Conservation (phyloP, 1,284 basidiomycete species). For the Somion occarium region DNA sequence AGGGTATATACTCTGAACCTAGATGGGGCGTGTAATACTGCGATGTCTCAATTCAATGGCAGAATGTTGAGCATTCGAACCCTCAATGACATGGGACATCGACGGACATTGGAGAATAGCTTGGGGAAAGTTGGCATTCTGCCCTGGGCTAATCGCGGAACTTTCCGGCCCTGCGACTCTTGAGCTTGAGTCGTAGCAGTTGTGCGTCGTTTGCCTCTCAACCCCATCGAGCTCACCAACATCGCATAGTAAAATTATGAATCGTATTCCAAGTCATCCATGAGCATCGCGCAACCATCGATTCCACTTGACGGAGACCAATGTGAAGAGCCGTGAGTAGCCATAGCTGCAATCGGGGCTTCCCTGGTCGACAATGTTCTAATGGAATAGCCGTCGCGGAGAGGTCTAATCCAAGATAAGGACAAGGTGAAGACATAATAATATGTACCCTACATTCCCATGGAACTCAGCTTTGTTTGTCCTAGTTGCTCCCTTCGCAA, state of each 20-base stretch:
- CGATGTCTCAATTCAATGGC: neutral
- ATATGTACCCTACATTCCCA: neutral
- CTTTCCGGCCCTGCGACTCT: neutral
- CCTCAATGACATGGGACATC: slow-evolving; percentile 1
- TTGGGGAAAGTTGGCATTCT: neutral
- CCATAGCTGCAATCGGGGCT: too few relatives aligned
- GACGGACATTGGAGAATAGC: neutral
- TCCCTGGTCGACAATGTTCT: too few relatives aligned
- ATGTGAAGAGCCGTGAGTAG: too few relatives aligned
- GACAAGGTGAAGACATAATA: neutral
- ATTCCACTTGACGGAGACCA: too few relatives aligned
- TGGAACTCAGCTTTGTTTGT: neutral
- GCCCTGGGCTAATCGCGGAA: neutral
- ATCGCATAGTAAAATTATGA: too few relatives aligned
- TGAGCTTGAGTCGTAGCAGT: neutral
- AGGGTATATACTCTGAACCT: neutral
- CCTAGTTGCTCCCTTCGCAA: neutral
- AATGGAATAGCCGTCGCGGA: neutral
- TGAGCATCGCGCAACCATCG: too few relatives aligned
- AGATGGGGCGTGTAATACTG: neutral
- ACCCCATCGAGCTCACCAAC: too few relatives aligned
- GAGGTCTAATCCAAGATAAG: neutral
- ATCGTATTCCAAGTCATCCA: too few relatives aligned
- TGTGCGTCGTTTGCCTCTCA: neutral
- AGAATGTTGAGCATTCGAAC: neutral